phyloP scores from a whole-genome alignment of 2,329 filamentous ascomycete genomes.

The Aspergillus pseudoglaucus region DNA sequence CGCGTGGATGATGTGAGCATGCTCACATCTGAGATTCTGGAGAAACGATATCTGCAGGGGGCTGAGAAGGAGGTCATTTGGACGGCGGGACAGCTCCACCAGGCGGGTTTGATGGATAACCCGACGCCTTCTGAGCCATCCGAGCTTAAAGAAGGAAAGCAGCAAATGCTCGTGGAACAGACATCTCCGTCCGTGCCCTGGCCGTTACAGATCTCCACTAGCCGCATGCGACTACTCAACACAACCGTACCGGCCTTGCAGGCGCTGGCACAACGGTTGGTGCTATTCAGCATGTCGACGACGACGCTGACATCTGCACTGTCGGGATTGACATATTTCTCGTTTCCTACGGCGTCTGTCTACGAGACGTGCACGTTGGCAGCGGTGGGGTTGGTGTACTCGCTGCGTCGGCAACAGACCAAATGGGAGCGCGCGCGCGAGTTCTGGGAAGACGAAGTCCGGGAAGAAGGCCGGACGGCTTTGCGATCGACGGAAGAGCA shows the following conservation, averaged over 20 bases:
- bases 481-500: constrained; percentile 48
- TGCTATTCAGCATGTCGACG: constrained; percentile 68
- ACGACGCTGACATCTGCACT: constrained; percentile 57
- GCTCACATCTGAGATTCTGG: constrained; percentile 72
- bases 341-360: constrained; percentile 44
- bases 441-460: constrained; percentile 47
- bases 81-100: constrained; percentile 68
- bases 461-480: constrained; percentile 52
- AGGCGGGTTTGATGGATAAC: constrained; percentile 47
- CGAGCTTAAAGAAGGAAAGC: not conserved
- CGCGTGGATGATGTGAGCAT: constrained; percentile 85
- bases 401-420: constrained; percentile 52
- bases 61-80: constrained; percentile 80
- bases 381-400: constrained; percentile 53
- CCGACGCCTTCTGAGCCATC: constrained; percentile 11
- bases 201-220: constrained; percentile 67
- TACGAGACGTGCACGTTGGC: constrained; percentile 57
- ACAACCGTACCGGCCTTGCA: constrained; percentile 65
- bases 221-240: constrained; percentile 60
- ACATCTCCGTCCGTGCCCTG: constrained; percentile 43
- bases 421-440: constrained; percentile 51
- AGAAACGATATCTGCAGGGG: constrained; percentile 66
- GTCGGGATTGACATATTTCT: constrained; percentile 50
- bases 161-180: constrained; percentile 4
- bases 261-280: constrained; percentile 64